phyloP scores from a whole-genome alignment of 2,329 filamentous ascomycete genomes.

The Colletotrichum tabaci region DNA sequence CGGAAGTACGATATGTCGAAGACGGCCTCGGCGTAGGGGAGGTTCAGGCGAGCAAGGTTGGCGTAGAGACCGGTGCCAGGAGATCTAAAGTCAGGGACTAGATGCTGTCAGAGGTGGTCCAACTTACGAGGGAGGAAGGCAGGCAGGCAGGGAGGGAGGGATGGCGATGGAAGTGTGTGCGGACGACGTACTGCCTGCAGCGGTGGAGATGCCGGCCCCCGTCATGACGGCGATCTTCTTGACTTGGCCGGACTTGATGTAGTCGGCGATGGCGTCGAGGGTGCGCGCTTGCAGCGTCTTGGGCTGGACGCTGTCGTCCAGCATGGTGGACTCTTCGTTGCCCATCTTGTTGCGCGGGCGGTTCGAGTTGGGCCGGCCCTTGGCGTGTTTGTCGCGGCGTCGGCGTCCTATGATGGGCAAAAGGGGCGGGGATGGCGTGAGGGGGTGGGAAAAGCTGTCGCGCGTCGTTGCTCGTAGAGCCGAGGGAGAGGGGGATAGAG shows the following conservation, averaged over 20 bases:
- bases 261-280: constrained; percentile 82
- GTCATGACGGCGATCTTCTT: constrained; percentile 88
- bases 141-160: background rate
- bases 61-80: constrained; percentile 94
- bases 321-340: constrained; percentile 80
- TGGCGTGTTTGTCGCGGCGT: constrained; percentile 54
- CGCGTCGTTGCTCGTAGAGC: background rate
- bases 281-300: constrained; percentile 77
- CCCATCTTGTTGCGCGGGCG: constrained; percentile 77
- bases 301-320: constrained; percentile 76
- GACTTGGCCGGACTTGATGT: constrained; percentile 79
- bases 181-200: constrained; percentile 71
- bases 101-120: constrained; percentile 49
- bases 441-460: background rate
- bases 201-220: constrained; percentile 89
- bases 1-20: constrained; percentile 95
- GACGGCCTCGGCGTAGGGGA: constrained; percentile 92
- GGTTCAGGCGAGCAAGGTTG: constrained; percentile 87
- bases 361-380: constrained; percentile 52
- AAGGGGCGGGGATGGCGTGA: constrained; percentile 16
- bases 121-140: background rate
- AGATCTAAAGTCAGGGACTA: constrained; percentile 94
- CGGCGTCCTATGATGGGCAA: constrained; percentile 57
- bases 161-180: too few species aligned
- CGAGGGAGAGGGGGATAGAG: background rate